These are phyloP conservation scores for Talaromyces sp. DNA, from an alignment of 2,329 filamentous ascomycete genomes.

Conservation along the genomic window DNA sequence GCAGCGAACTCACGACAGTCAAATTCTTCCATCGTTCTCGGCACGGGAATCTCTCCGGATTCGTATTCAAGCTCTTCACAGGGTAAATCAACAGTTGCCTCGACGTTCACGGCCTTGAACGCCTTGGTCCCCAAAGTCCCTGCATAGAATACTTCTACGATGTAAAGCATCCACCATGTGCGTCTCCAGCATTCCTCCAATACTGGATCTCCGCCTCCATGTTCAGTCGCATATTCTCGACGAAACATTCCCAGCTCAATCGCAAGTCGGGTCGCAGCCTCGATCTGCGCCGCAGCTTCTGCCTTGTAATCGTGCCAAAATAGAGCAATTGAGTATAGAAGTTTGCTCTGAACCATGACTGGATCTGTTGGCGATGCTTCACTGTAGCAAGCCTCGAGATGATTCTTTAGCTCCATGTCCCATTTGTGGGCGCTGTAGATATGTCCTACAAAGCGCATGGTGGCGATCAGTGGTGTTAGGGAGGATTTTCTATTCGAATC, in stretches of 20 bases:
- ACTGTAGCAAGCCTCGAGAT: constrained; percentile 19
- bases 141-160: constrained; percentile 74
- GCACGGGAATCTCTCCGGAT: constrained; percentile 23
- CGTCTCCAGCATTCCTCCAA: constrained; percentile 47
- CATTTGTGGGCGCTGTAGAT: constrained; percentile 23
- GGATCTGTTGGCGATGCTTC: constrained; percentile 20
- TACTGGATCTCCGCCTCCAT: constrained; percentile 52
- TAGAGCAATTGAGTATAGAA: constrained; percentile 28
- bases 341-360: constrained; percentile 25
- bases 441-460: constrained; percentile 32
- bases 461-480: constrained; percentile 25
- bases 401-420: constrained; percentile 20
- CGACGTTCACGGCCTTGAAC: constrained; percentile 24
- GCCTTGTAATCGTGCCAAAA: constrained; percentile 27
- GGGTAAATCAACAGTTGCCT: constrained; percentile 29
- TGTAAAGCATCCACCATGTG: constrained; percentile 50
- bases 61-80: constrained; percentile 35
- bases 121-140: constrained; percentile 48
- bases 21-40: constrained; percentile 32
- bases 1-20: constrained; percentile 31
- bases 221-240: constrained; percentile 35
- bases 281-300: constrained; percentile 22
- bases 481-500: constrained; percentile 10
- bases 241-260: constrained; percentile 26
- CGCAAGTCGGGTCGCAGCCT: constrained; percentile 23